Evolutionary conservation across 2,329 filamentous ascomycete genomes (phyloP), one percentile per base, ranked within the genome.

Genomic region (Trichophaea hybrida): DNA sequence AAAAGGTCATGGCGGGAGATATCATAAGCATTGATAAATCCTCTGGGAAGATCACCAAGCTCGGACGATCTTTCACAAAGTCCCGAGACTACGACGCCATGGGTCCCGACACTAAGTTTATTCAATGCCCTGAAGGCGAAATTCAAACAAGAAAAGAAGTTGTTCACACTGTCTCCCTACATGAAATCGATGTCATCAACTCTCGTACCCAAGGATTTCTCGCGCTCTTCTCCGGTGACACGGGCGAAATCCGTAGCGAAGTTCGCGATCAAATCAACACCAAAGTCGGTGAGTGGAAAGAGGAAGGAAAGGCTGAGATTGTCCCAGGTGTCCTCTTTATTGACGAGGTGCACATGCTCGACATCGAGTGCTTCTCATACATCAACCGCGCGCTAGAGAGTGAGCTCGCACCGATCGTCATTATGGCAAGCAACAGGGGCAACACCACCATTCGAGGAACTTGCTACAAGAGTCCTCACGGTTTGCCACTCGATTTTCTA

Each of bases 101-200:
- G 90, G 93, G 93, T 51, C 88, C 89, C 53, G 93, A 98, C 73
- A 66, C 64, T 31, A 97, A 96, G 73, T 98, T 97, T 72, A 82
- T 98, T 44, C 90, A 96, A 73, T 97, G 91, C 72, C 93, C 93
- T 1, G 93, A 98, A 70, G 93, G 93, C 68, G 93, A 98, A 76
- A 80, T 98, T 40, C 93, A 98, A 74, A 94, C 94, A 73, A 87
- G 93, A 68, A 93, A 94, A 72, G 93, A 98, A 74, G 89, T 95
- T 1, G 86, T 96, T 5, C 93, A 98, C 74, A 98, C 93, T 0
- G 93, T 98, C 62, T 91, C 86, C 34, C 81, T 98, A 10, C 93
- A 98, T 74, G 93, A 98, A 75, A 98, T 98, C 65, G 93, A 98
- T 70, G 93, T 98, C 64, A 98, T 98, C 78, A 98, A 98, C 76